A percentile compares a stretch with the other conserved stretches of the same genome.
phyloP scores from a whole-genome alignment of 2,329 filamentous ascomycete genomes.

The Dactylellina parvicollis region DNA sequence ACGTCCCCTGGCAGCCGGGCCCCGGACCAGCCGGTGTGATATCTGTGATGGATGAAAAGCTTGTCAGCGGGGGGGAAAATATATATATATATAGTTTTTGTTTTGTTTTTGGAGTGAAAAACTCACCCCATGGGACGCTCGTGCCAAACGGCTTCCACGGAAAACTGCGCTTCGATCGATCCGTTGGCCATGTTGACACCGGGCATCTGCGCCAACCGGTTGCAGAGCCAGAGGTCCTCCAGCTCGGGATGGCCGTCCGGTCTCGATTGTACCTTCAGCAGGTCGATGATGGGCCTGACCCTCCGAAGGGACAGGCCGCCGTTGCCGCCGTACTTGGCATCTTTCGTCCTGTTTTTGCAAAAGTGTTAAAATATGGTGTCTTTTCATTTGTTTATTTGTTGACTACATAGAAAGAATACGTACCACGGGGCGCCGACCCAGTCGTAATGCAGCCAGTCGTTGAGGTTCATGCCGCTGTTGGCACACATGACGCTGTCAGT shows the following conservation, averaged over 20 bases:
- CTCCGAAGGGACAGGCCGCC: conserved; percentile 68
- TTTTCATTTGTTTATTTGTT: background rate
- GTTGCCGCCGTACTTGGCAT: conserved; percentile 65
- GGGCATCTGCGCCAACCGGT: conserved; percentile 65
- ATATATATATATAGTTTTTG: background rate
- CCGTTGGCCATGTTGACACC: conserved; percentile 66
- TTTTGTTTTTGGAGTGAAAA: background rate
- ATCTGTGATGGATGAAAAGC: conserved; percentile 66
- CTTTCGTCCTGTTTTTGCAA: conserved; percentile 20
- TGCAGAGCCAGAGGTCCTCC: conserved; percentile 64
- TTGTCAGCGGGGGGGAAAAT: background rate
- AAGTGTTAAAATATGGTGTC: background rate
- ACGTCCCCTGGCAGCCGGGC: conserved; percentile 63
- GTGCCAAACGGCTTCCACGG: conserved; percentile 64
- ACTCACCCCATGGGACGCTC: conserved; percentile 47
- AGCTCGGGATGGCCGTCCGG: conserved; percentile 62
- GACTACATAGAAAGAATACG: background rate
- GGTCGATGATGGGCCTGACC: conserved; percentile 66
- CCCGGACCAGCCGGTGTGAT: conserved; percentile 68
- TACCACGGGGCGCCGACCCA: conserved; percentile 68
- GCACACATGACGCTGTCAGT: conserved; percentile 69
- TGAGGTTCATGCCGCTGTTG: conserved; percentile 65
- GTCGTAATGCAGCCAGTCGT: conserved; percentile 67
- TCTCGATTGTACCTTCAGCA: conserved; percentile 58
- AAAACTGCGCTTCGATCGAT: conserved; percentile 65